Conservation (phyloP, 2,329 filamentous ascomycete genomes). For the Fusarium virguliforme region DNA sequence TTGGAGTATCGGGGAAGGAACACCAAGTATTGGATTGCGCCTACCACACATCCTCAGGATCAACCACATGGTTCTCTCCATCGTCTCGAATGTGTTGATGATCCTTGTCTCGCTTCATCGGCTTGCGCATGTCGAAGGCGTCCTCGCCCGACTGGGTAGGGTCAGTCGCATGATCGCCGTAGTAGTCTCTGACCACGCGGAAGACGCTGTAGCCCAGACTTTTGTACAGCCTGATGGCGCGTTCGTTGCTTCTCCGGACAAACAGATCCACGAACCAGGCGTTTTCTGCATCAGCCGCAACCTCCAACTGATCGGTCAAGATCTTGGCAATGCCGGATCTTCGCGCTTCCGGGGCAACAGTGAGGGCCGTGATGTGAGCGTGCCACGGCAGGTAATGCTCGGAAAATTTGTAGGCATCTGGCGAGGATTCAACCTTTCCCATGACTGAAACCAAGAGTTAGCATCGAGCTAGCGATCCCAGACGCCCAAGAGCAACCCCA, state of each 20-base stretch:
- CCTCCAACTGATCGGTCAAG: slow-evolving; percentile 85
- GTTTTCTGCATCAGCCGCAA: slow-evolving; percentile 84
- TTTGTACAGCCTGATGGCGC: slow-evolving; percentile 90
- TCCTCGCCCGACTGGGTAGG: slow-evolving; percentile 80
- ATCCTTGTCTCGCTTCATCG: slow-evolving; percentile 84
- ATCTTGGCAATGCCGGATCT: slow-evolving; percentile 89
- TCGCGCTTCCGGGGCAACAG: slow-evolving; percentile 88
- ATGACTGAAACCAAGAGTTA: slow-evolving; percentile 78
- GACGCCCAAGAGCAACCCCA: slow-evolving; percentile 62
- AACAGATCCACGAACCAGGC: slow-evolving; percentile 98
- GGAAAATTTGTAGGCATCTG: slow-evolving; percentile 80
- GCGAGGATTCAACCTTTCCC: slow-evolving; percentile 94
- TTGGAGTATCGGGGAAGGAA: slow-evolving; percentile 58
- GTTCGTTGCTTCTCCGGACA: slow-evolving; percentile 88
- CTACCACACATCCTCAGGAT: slow-evolving; percentile 89
- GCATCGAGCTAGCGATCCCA: slow-evolving; percentile 19
- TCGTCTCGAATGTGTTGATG: slow-evolving; percentile 83
- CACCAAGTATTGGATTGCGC: slow-evolving; percentile 19
- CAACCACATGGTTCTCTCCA: slow-evolving; percentile 84
- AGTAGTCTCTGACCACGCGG: slow-evolving; percentile 91
- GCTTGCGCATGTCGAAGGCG: slow-evolving; percentile 97
- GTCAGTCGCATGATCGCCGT: slow-evolving; percentile 84
- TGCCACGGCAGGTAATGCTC: slow-evolving; percentile 99
- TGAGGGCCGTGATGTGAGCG: slow-evolving; percentile 96
- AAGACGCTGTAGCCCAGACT: slow-evolving; percentile 94